Conservation (phyloP, 495 filamentous ascomycete species). For the Neohortaea acidophila region DNA sequence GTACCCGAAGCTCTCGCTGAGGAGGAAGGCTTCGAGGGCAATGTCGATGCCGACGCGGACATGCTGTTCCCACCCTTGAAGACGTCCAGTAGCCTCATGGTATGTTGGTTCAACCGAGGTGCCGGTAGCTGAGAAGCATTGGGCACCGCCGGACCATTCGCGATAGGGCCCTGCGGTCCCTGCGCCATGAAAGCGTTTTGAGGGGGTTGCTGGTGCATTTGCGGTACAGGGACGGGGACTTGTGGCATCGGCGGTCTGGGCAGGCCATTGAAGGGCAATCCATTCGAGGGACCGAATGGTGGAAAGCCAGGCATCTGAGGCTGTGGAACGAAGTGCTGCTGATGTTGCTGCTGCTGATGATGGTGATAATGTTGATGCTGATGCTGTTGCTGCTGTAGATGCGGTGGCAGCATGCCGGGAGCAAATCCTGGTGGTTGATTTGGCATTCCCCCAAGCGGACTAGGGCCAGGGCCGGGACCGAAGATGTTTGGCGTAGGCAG, state of each 20-base stretch:
- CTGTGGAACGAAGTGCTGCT: background rate
- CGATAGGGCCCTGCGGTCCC: slow-evolving; percentile 19
- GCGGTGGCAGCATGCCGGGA: background rate
- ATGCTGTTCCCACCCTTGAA: slow-evolving; percentile 19
- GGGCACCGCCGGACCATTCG: slow-evolving; percentile 34
- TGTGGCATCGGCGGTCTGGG: background rate
- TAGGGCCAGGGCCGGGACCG: background rate
- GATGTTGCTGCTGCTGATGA: background rate
- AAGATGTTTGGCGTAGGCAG: slow-evolving; percentile 14
- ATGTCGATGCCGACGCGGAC: too few species aligned
- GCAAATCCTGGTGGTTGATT: background rate
- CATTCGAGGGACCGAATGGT: background rate
- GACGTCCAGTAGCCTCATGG: slow-evolving; percentile 22
- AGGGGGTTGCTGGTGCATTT: background rate
- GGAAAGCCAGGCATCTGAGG: background rate
- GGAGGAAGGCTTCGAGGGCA: too few species aligned
- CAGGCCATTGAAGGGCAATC: background rate
- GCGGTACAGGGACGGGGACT: background rate
- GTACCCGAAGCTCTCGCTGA: slow-evolving; percentile 3
- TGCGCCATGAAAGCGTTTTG: slow-evolving; percentile 6
- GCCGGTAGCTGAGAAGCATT: slow-evolving; percentile 42
- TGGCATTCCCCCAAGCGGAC: background rate
- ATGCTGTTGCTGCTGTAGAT: slow-evolving; percentile 1
- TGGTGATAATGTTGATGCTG: slow-evolving; percentile 1
- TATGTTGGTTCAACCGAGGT: slow-evolving; percentile 40